phyloP scores from a whole-genome alignment of 1,139 yeast genomes.

The Saccharomycopsis crataegensis region DNA sequence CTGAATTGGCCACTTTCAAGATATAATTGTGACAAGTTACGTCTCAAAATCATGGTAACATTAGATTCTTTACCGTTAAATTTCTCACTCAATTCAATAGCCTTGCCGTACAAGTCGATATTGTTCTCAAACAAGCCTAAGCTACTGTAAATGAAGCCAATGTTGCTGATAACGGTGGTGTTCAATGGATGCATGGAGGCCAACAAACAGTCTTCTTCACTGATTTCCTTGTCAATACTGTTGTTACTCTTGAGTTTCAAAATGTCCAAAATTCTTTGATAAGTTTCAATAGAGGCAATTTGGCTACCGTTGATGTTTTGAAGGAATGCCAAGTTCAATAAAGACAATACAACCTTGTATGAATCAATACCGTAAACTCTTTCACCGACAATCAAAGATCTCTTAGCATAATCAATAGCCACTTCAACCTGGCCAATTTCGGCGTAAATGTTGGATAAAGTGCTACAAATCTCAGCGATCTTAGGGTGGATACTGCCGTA shows the following conservation, averaged over 20 bases:
- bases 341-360: slow-evolving; percentile 63
- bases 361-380: slow-evolving; percentile 78
- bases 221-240: neutral
- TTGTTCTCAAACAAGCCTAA: slow-evolving; percentile 1
- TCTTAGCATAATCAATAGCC: slow-evolving; percentile 66
- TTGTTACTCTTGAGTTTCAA: slow-evolving; percentile 49
- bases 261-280: slow-evolving; percentile 50
- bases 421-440: slow-evolving; percentile 50
- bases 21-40: slow-evolving; percentile 61
- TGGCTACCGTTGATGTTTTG: slow-evolving; percentile 58
- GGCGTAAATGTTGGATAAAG: slow-evolving; percentile 59
- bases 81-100: slow-evolving; percentile 39
- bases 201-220: too few species aligned
- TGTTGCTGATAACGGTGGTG: slow-evolving; percentile 56
- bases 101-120: slow-evolving; percentile 32
- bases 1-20: slow-evolving; percentile 46
- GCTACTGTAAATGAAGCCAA: slow-evolving; percentile 44
- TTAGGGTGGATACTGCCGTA: slow-evolving; percentile 78
- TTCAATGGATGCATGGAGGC: slow-evolving; percentile 79
- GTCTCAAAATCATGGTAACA: slow-evolving; percentile 51
- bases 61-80: slow-evolving; percentile 53
- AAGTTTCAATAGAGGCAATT: slow-evolving; percentile 55
- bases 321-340: slow-evolving; percentile 66
- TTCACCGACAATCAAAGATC: slow-evolving; percentile 68
- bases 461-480: slow-evolving; percentile 63